Conservation (phyloP, 345 rosid species). For the Ceriops decandra region DNA sequence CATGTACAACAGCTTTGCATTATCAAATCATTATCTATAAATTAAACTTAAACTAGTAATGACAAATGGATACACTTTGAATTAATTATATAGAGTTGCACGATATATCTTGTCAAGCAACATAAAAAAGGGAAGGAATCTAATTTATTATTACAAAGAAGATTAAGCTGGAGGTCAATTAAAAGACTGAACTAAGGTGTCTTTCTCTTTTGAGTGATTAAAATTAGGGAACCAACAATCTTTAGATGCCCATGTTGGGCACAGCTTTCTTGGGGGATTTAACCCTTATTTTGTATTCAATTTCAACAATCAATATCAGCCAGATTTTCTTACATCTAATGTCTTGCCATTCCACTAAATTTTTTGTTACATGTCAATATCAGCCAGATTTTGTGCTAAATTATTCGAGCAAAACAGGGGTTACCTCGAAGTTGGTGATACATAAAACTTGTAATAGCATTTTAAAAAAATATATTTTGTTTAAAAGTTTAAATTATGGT, state of each 20-base stretch:
- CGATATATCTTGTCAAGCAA: constrained; percentile 22
- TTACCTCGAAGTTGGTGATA: too few relatives aligned
- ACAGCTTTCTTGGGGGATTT: constrained; percentile 14
- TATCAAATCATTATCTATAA: background rate
- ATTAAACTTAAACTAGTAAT: constrained; percentile 1
- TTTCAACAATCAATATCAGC: background rate
- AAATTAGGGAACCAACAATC: constrained; percentile 25
- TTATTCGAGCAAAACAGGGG: too few relatives aligned
- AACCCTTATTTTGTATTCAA: background rate
- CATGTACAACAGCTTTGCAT: background rate
- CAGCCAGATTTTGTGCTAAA: too few relatives aligned
- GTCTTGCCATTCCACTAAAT: background rate
- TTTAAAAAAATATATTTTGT: too few relatives aligned
- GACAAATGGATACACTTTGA: constrained; percentile 16
- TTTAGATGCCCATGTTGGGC: constrained; percentile 41
- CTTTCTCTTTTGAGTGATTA: constrained; percentile 8
- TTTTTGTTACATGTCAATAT: background rate
- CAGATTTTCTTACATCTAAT: too few relatives aligned
- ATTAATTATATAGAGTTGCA: constrained; percentile 11
- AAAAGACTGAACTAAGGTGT: constrained; percentile 2
- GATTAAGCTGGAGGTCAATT: constrained; percentile 12
- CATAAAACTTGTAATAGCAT: too few relatives aligned
- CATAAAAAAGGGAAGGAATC: background rate
- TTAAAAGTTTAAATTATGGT: too few relatives aligned
- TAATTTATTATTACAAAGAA: background rate